These are phyloP conservation scores for Glebionis coronaria DNA, from an alignment of 129 eudicot species.

Conservation along the genomic window DNA sequence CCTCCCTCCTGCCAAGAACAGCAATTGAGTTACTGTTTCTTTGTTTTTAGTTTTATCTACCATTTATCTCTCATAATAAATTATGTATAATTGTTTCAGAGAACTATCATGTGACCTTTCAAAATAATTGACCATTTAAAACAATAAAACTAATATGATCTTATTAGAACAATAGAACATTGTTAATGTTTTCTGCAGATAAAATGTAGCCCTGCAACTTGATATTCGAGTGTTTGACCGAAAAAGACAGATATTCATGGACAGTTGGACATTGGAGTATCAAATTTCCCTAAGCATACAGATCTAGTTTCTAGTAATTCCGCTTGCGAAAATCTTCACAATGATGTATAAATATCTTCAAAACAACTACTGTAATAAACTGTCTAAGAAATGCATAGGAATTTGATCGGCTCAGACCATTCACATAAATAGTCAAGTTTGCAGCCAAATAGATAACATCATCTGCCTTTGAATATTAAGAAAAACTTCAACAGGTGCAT, in stretches of 20 bases:
- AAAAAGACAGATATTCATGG: neutral
- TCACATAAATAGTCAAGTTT: neutral
- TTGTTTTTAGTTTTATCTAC: slow-evolving; percentile 4
- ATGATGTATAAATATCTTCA: neutral
- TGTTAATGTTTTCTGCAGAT: neutral
- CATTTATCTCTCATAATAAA: slow-evolving; percentile 3
- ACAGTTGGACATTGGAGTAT: too few relatives aligned
- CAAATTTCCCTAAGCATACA: neutral
- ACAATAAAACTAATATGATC: neutral
- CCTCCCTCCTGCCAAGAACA: slow-evolving; percentile 4
- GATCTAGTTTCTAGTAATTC: neutral
- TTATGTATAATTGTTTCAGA: neutral
- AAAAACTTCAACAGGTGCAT: neutral
- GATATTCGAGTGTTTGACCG: neutral
- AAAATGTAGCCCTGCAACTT: slow-evolving; percentile 6
- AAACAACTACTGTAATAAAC: neutral
- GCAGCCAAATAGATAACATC: neutral
- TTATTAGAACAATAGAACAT: neutral
- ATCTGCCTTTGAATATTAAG: neutral
- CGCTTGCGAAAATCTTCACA: neutral
- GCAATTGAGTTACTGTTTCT: slow-evolving; percentile 10
- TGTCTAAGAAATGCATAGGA: neutral
- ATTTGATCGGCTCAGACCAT: neutral
- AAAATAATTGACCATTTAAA: neutral
- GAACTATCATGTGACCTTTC: neutral